Conservation (phyloP, 1,284 basidiomycete species). For the Pyrrhoderma noxium region DNA sequence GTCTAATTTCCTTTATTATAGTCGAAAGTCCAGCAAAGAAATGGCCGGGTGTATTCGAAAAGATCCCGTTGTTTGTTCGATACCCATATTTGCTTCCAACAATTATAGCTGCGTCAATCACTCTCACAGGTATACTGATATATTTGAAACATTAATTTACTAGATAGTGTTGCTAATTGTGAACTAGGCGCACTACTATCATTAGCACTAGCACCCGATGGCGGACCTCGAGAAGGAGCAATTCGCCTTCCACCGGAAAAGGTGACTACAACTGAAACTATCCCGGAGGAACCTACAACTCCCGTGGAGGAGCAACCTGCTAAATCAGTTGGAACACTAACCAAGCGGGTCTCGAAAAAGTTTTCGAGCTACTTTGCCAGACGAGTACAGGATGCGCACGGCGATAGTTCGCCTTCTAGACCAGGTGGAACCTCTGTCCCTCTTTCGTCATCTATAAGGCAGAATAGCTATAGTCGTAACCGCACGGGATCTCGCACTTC, state of each 20-base stretch:
- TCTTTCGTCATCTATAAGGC: constrained; percentile 36
- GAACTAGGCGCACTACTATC: constrained; percentile 70
- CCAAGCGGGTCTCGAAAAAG: constrained; percentile 41
- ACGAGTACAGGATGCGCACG: constrained; percentile 36
- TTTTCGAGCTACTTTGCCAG: constrained; percentile 52
- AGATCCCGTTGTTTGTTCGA: constrained; percentile 59
- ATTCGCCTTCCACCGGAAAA: constrained; percentile 80
- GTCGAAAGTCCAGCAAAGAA: constrained; percentile 83
- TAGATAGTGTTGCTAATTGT: constrained; percentile 6
- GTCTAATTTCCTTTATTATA: constrained; percentile 25
- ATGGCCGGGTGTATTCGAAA: constrained; percentile 70
- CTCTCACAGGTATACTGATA: constrained; percentile 52
- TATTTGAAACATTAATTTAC: constrained; percentile 1
- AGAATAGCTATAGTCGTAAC: constrained; percentile 28
- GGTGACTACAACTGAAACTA: constrained; percentile 35
- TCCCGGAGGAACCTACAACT: constrained; percentile 54
- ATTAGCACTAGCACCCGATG: constrained; percentile 86
- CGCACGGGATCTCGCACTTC: constrained; percentile 48
- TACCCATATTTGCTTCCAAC: constrained; percentile 95
- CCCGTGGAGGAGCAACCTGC: constrained; percentile 32
- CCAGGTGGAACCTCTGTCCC: constrained; percentile 34
- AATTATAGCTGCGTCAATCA: constrained; percentile 66
- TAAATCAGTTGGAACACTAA: constrained; percentile 33
- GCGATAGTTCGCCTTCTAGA: constrained; percentile 26
- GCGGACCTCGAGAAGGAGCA: constrained; percentile 77